These are phyloP conservation scores for Lachnellula occidentalis DNA, from an alignment of 2,329 filamentous ascomycete species.

Conservation along the genomic window DNA sequence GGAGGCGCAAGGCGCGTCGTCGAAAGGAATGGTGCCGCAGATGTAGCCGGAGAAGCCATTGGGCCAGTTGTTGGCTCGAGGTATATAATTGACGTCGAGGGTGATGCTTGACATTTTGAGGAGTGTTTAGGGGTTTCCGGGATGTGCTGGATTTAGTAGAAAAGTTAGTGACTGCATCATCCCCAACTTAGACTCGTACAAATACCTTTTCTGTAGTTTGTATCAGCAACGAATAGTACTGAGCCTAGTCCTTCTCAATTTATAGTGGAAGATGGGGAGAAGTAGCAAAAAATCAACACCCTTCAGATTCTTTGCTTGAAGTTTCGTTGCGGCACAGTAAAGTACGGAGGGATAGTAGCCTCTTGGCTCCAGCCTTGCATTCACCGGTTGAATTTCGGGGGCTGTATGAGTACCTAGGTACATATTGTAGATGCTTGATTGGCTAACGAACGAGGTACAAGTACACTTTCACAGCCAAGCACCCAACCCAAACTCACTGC, in stretches of 20 bases:
- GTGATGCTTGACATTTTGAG: not conserved
- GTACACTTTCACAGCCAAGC: not conserved
- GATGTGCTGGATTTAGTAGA: not conserved
- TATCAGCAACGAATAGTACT: too few relatives aligned
- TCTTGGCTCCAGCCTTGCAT: too few relatives aligned
- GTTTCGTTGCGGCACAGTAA: too few relatives aligned
- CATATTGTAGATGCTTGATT: not conserved
- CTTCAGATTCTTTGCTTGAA: too few relatives aligned
- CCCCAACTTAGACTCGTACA: not conserved
- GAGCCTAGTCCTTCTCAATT: too few relatives aligned
- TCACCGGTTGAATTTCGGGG: too few relatives aligned
- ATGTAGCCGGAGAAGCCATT: not conserved
- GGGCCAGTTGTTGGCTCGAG: not conserved
- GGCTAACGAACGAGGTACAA: not conserved
- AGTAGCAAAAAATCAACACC: too few relatives aligned
- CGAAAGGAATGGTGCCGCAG: conserved; percentile 1
- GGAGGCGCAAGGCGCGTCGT: not conserved
- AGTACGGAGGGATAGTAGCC: too few relatives aligned
- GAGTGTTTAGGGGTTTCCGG: not conserved
- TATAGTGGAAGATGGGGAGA: too few relatives aligned
- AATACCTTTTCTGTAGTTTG: too few relatives aligned
- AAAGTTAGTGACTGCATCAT: not conserved
- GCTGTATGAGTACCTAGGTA: too few relatives aligned
- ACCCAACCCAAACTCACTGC: not conserved
- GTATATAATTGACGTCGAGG: conserved; percentile 1